Base-by-base conservation (phyloP, 306 rosid genomes). In the Rosa multiflora region DNA sequence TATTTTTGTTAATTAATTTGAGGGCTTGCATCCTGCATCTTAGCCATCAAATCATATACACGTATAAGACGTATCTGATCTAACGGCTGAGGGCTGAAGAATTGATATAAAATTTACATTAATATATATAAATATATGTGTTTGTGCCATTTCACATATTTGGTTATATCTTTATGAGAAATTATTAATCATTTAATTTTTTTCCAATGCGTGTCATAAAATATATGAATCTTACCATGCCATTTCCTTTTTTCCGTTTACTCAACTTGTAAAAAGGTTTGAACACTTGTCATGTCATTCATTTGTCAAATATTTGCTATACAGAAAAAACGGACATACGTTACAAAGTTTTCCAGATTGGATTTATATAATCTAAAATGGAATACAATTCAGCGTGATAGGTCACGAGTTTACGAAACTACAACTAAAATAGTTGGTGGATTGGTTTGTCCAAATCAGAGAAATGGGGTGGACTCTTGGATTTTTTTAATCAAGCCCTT, bases 161-260 rank as follows among this genome's bases (percentile, higher is more conserved):
- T 85, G 73, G 88, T 76, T 47, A 79, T 59, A 56, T n/a, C 75
- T 75, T 68, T 75, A 42, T 69, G 8, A 26, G 14, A 32, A 63
- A 51, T 53, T 56, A 64, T 11, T 66, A 52, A 18, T 51, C 43
- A 49, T 13, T 73, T 8, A 42, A 37, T 37, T 59, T 58, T 58
- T 67, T 63, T 29, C 3, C 8, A n/a, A 83, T 52, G 18, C 40
- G 67, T 66, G 62, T 58, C 52, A 18, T 67, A 3, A 26, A 17
- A 67, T 10, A 32, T 47, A 4, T 62, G n/a, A 70, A n/a, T 55
- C 18, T 58, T 70, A 69, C 52, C 61, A 2, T 82, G 6, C 20
- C 40, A 8, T 39, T 79, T 79, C 7, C 9, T 2, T 11, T 42
- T 62, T 67, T 35, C 53, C 8, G 5, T 39, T 35, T 6, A 67